Base-by-base conservation (phyloP, 345 rosid genomes). In the Zanthoxylum bungeanum region DNA sequence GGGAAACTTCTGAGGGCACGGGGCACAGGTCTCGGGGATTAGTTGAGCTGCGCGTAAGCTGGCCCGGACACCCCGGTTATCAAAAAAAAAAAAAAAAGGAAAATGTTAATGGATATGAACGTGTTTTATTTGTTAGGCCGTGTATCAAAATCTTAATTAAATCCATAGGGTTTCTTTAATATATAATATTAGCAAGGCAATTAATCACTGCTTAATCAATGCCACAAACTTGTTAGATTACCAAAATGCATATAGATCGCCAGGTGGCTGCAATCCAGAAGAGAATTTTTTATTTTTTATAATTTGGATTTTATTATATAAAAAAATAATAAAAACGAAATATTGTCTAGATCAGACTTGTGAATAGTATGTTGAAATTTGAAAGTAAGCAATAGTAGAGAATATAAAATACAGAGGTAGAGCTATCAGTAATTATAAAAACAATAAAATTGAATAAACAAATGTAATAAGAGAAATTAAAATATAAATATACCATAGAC, bases 201-300 rank as follows among this genome's bases (percentile, higher is more conserved):
- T 7, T 14, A 27, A 5, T 56, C 7, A 7, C 3, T 57, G n/a
- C 40, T 39, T 40, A 12, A 40, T 19, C 8, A 25, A 66, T 1
- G 24, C 22, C 34, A 37, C 61, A 68, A 53, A 16, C 51, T 55
- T 52, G 71, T 53, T 68, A 53, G 72, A 55, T 68, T 42, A 68
- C 72, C 62, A 37, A 68, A 53, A 16, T 24, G 37, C 3, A 16
- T 27, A 28, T 39, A 27, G 7, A 25, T 36, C 28, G 39, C 37
- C 37, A 36, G 62, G 72, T 68, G 72, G 60, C 63, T 8, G 8
- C 0, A 24, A 52, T 36, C 1, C 25, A 9, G 17, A 31, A 31
- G 4, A 11, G 3, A 2, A 24, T 7, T 36, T 24, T 68, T 39
- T 51, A 5, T 14, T 9, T 51, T 30, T 65, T 21, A 10, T 7